Base-by-base conservation (phyloP, 768 basidiomycete species). In the Calvatia gigantea region DNA sequence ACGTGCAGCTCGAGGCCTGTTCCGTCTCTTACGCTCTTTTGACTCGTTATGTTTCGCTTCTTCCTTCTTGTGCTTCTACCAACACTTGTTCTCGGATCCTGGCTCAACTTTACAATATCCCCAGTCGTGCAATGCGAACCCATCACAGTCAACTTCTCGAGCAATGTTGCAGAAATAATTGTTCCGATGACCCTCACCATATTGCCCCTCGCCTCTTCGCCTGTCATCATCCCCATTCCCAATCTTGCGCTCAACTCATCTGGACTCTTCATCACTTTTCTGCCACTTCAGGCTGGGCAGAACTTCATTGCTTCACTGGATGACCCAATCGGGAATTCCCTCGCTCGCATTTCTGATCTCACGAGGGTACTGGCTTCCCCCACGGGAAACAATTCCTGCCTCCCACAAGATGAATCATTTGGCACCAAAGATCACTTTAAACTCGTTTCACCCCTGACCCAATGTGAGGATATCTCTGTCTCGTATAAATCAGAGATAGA, bases 231-330 rank as follows among this genome's bases (percentile, higher is more conserved):
- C 50, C 69, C 75, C 23, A 70, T 86, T 33, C 71, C 76, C 11
- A 62, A 69, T 43, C 64, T 70, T 45, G 57, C 66, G 14, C 65
- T 68, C 21, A 68, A 75, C 49, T 65, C 69, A 12, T 69, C 70
- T 8, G 80, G 80, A 1, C 70, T 79, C 14, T 65, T 66, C 28
- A 69, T 84, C 48, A 72, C 77, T 4, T 81, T 80, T 61, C 69
- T 86, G 1, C 84, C 84, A 4, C 69, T 84, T 17, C 58, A 73
- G 2, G 77, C 74, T 1, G 77, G 74, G 25, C 75, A 79, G 6
- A 63, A 65, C 12, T 84, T 86, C 56, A 61, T 87, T 38, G 81
- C 83, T 6, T 79, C 81, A 9, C 73, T 86, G 25, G 78, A 83
- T 56, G 76, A 81, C 62, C 66, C 67, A 0, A 55, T 58, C 3